Conservation (phyloP, 1,284 basidiomycete genomes). For the Hypsizygus ulmarius region DNA sequence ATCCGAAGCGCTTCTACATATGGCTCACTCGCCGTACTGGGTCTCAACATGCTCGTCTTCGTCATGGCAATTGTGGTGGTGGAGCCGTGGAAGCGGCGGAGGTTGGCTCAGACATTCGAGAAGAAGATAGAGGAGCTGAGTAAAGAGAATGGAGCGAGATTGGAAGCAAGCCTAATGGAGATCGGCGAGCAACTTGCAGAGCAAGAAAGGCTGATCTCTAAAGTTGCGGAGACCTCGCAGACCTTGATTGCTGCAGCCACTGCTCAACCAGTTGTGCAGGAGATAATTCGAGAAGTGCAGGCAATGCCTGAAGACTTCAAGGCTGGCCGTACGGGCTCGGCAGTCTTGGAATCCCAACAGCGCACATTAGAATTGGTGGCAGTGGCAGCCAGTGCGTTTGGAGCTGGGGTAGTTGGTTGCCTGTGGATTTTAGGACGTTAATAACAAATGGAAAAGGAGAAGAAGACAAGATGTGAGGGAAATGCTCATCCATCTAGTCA, state of each 20-base stretch:
- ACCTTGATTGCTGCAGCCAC: slow-evolving; percentile 11
- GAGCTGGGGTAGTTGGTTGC: slow-evolving; percentile 30
- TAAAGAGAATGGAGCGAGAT: slow-evolving; percentile 45
- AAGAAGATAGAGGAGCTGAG: slow-evolving; percentile 78
- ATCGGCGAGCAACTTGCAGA: slow-evolving; percentile 50
- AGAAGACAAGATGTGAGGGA: not conserved
- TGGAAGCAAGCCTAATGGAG: slow-evolving; percentile 47
- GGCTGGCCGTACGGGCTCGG: slow-evolving; percentile 5
- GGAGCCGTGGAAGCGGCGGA: slow-evolving; percentile 89
- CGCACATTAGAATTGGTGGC: slow-evolving; percentile 30
- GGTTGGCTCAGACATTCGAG: slow-evolving; percentile 85
- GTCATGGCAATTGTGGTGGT: slow-evolving; percentile 83
- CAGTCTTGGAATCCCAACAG: slow-evolving; percentile 10
- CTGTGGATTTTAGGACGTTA: slow-evolving; percentile 15
- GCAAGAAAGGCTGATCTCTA: slow-evolving; percentile 40
- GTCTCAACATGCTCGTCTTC: slow-evolving; percentile 86
- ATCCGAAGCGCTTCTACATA: slow-evolving; percentile 92
- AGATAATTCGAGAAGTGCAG: slow-evolving; percentile 4
- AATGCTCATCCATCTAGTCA: slow-evolving; percentile 7
- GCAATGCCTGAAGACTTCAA: not conserved
- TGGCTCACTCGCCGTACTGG: slow-evolving; percentile 79
- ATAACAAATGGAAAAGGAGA: slow-evolving; percentile 1
- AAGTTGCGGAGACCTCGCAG: slow-evolving; percentile 26
- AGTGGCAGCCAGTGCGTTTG: slow-evolving; percentile 33
- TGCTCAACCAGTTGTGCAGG: slow-evolving; percentile 1